phyloP scores from a whole-genome alignment of 495 filamentous ascomycete genomes.

The Xylaria castorea region DNA sequence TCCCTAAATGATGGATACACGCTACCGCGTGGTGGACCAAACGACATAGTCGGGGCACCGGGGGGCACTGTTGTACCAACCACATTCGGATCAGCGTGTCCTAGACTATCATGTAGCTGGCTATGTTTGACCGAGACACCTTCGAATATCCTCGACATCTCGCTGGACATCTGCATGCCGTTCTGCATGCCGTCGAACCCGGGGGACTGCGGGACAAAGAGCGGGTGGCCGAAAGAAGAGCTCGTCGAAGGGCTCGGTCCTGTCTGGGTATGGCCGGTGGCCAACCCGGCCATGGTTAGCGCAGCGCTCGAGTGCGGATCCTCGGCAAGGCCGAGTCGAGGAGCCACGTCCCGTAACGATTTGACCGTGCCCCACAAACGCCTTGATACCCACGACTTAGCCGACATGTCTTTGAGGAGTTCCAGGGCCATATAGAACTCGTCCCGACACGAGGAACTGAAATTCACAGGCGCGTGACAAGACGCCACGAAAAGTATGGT shows the following conservation, averaged over 20 bases:
- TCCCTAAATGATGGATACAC: slow-evolving; percentile 45
- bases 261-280: slow-evolving; percentile 36
- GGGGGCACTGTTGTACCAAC: slow-evolving; percentile 14
- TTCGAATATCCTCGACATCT: slow-evolving; percentile 57
- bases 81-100: slow-evolving; percentile 18
- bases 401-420: slow-evolving; percentile 78
- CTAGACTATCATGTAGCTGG: slow-evolving; percentile 23
- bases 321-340: slow-evolving; percentile 71
- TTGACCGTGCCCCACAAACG: slow-evolving; percentile 83
- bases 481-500: slow-evolving; percentile 84
- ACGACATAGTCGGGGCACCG: slow-evolving; percentile 22
- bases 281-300: slow-evolving; percentile 43
- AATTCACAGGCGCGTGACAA: slow-evolving; percentile 79
- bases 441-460: slow-evolving; percentile 73
- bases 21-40: slow-evolving; percentile 18
- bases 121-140: slow-evolving; percentile 43
- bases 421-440: slow-evolving; percentile 90
- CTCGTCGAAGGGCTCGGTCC: slow-evolving; percentile 28
- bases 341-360: slow-evolving; percentile 78
- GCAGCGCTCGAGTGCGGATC: slow-evolving; percentile 41
- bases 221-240: slow-evolving; percentile 29
- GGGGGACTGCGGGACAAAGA: slow-evolving; percentile 25
- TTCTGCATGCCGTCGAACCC: slow-evolving; percentile 37
- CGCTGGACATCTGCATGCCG: slow-evolving; percentile 50
- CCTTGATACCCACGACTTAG: slow-evolving; percentile 78